Evolutionary conservation across 2,329 filamentous ascomycete genomes (phyloP).

Genomic region (Colletotrichum sp.): DNA sequence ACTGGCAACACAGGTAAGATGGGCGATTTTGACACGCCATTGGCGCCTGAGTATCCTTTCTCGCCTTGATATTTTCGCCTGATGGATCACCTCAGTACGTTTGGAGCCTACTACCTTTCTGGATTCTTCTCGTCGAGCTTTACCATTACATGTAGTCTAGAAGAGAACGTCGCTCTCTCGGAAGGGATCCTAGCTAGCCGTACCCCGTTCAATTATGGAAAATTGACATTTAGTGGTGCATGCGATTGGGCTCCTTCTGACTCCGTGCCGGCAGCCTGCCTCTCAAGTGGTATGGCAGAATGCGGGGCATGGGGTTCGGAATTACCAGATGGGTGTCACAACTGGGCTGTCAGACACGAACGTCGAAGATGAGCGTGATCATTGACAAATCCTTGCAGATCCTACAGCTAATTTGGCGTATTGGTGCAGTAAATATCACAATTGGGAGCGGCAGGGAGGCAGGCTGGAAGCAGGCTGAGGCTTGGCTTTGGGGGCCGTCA

Average conservation of each 20-base stretch:
- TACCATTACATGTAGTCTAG: neutral
- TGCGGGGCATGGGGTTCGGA: neutral
- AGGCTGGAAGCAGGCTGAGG: neutral
- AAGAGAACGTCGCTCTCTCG: neutral
- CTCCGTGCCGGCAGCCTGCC: neutral
- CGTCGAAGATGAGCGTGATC: neutral
- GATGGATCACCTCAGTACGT: neutral
- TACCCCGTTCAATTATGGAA: neutral
- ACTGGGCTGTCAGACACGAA: neutral
- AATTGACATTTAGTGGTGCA: neutral
- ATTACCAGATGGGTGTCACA: neutral
- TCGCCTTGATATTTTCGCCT: neutral
- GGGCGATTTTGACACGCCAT: neutral
- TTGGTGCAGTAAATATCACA: neutral
- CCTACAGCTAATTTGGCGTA: neutral
- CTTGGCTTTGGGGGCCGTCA: neutral
- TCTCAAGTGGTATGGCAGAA: neutral
- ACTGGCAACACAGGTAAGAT: neutral
- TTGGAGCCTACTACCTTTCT: neutral
- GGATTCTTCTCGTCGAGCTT: neutral
- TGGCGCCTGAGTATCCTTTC: neutral
- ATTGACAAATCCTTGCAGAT: neutral
- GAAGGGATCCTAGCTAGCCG: neutral
- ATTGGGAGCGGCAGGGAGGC: neutral
- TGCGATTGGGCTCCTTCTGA: fast-evolving